Evolutionary conservation across 768 basidiomycete genomes (phyloP).

Genomic region (Daedalea quercina): DNA sequence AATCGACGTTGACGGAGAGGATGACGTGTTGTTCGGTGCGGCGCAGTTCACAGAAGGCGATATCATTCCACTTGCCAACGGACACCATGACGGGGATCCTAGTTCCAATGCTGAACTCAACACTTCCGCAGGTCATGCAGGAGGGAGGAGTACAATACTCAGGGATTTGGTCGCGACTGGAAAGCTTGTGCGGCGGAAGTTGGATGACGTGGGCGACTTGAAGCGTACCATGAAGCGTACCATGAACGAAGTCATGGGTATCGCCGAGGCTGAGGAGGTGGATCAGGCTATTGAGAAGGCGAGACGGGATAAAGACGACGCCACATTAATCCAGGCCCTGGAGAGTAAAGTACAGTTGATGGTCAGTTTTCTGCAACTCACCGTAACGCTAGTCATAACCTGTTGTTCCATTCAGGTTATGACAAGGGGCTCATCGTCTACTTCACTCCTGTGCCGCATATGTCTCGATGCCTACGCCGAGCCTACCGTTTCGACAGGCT

Average conservation of each 20-base stretch:
- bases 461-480: conserved; percentile 75
- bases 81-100: not conserved
- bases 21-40: conserved; percentile 57
- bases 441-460: conserved; percentile 58
- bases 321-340: conserved; percentile 45
- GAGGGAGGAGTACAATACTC: conserved; percentile 23
- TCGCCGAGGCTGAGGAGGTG: conserved; percentile 26
- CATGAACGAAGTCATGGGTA: conserved; percentile 34
- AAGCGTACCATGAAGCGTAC: no score
- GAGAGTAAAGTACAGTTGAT: conserved; percentile 55
- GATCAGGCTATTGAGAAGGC: conserved; percentile 40
- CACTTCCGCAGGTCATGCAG: conserved; percentile 23
- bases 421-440: conserved; percentile 32
- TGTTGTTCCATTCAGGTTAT: conserved; percentile 33
- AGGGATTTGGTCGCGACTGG: conserved; percentile 50
- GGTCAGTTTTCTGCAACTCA: conserved; percentile 29
- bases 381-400: not conserved
- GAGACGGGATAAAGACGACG: conserved; percentile 39
- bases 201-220: conserved; percentile 15
- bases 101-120: conserved; percentile 36
- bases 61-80: conserved; percentile 34
- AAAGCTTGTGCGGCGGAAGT: conserved; percentile 25
- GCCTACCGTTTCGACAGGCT: conserved; percentile 75
- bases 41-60: conserved; percentile 76
- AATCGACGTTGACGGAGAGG: conserved; percentile 75